phyloP scores from a whole-genome alignment of 2,329 filamentous ascomycete species.

The Aspergillus eucalypticola region DNA sequence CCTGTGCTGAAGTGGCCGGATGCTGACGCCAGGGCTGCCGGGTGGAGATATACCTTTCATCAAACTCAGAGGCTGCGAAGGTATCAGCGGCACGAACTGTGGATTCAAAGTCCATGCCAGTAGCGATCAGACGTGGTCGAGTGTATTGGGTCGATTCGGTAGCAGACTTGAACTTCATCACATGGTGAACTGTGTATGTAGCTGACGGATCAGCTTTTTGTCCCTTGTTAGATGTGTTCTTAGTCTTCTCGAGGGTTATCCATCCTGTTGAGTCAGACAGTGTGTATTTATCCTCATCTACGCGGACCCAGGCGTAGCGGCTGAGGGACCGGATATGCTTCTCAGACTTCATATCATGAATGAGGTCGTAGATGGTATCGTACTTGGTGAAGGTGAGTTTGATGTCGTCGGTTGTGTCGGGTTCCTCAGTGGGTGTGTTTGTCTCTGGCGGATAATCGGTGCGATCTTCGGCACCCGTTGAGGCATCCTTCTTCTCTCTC shows the following conservation, averaged over 20 bases:
- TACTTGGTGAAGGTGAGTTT: constrained; percentile 85
- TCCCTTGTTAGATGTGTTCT: not conserved
- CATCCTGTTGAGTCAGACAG: constrained; percentile 67
- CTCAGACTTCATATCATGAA: constrained; percentile 78
- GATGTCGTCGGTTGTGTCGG: constrained; percentile 32
- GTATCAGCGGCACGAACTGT: constrained; percentile 85
- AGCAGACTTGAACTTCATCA: constrained; percentile 31
- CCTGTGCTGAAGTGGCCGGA: constrained; percentile 59
- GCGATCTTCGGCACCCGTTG: not conserved
- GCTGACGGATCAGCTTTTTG: constrained; percentile 1
- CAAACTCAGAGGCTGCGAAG: constrained; percentile 68
- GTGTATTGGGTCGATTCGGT: constrained; percentile 59
- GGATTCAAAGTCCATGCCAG: constrained; percentile 65
- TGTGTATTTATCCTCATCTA: constrained; percentile 69
- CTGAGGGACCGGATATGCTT: constrained; percentile 76
- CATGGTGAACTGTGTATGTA: constrained; percentile 36
- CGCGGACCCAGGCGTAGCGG: constrained; percentile 76
- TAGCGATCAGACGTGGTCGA: constrained; percentile 67
- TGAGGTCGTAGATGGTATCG: constrained; percentile 84
- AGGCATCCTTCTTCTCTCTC: constrained; percentile 50
- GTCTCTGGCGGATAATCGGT: not conserved
- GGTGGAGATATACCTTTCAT: constrained; percentile 65
- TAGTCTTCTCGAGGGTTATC: constrained; percentile 50
- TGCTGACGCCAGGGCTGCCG: constrained; percentile 68
- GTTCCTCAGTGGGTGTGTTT: constrained; percentile 19